phyloP scores from a whole-genome alignment of 495 filamentous ascomycete species.

The Mytilinidion resinicola region DNA sequence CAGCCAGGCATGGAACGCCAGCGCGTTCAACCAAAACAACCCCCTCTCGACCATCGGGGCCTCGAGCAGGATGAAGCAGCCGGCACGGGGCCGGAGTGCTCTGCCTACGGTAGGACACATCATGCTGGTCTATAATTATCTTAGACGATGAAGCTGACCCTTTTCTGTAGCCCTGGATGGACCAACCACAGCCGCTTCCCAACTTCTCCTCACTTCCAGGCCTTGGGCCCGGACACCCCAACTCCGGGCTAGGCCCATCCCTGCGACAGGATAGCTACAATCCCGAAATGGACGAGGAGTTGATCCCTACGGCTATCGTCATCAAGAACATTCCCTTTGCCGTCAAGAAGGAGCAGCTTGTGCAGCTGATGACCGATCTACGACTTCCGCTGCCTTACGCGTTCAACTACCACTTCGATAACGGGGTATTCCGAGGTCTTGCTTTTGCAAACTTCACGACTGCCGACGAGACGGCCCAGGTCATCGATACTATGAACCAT shows the following conservation, averaged over 20 bases:
- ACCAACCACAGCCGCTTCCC: constrained; percentile 23
- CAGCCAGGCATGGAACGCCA: constrained; percentile 24
- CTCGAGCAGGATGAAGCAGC: constrained; percentile 19
- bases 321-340: constrained; percentile 99
- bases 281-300: constrained; percentile 64
- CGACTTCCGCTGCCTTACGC: constrained; percentile 89
- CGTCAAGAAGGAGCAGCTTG: constrained; percentile 92
- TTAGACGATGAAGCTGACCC: not conserved
- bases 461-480: constrained; percentile 80
- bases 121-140: not conserved
- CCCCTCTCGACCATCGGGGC: constrained; percentile 18
- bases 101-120: constrained; percentile 21
- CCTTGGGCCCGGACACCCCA: constrained; percentile 19
- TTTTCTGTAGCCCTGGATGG: constrained; percentile 25
- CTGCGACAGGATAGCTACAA: constrained; percentile 47
- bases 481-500: constrained; percentile 88
- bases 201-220: constrained; percentile 20
- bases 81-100: constrained; percentile 17
- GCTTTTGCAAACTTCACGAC: constrained; percentile 99
- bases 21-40: constrained; percentile 25
- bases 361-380: constrained; percentile 85
- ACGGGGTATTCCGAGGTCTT: constrained; percentile 91
- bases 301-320: constrained; percentile 96
- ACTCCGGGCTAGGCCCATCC: constrained; percentile 8
- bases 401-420: constrained; percentile 99